Evolutionary conservation across 2,329 filamentous ascomycete genomes (phyloP).

Genomic region (Cladophialophora immunda): DNA sequence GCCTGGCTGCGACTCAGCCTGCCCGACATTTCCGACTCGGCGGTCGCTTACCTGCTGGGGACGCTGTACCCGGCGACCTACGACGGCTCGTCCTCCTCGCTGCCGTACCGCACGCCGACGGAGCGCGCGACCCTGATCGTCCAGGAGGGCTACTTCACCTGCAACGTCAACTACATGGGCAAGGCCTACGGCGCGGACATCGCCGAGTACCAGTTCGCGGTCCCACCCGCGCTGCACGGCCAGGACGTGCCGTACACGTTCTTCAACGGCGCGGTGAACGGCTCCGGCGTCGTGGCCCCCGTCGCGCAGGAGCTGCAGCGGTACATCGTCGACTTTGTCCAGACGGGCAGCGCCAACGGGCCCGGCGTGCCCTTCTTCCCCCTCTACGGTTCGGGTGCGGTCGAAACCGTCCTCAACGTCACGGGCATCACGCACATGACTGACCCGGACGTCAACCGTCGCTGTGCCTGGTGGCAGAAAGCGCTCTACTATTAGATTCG

Average conservation of each 20-base stretch:
- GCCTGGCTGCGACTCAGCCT: slow-evolving; percentile 38
- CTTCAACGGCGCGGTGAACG: slow-evolving; percentile 52
- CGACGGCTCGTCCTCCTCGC: slow-evolving; percentile 55
- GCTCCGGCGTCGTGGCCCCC: slow-evolving; percentile 45
- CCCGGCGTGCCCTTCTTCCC: slow-evolving; percentile 53
- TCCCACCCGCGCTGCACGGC: slow-evolving; percentile 63
- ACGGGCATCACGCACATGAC: slow-evolving; percentile 50
- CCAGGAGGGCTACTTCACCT: slow-evolving; percentile 57
- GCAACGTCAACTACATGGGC: slow-evolving; percentile 64
- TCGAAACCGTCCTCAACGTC: slow-evolving; percentile 55
- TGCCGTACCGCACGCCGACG: slow-evolving; percentile 57
- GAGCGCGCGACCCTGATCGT: slow-evolving; percentile 53
- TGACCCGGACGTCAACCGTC: slow-evolving; percentile 50
- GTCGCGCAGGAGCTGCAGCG: slow-evolving; percentile 49
- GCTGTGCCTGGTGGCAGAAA: slow-evolving; percentile 60
- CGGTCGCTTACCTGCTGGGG: slow-evolving; percentile 55
- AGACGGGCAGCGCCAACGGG: slow-evolving; percentile 47
- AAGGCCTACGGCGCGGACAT: slow-evolving; percentile 60
- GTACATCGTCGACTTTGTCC: slow-evolving; percentile 49
- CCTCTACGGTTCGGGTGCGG: slow-evolving; percentile 56
- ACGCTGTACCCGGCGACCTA: slow-evolving; percentile 63
- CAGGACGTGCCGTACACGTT: slow-evolving; percentile 63
- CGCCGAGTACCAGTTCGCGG: slow-evolving; percentile 62
- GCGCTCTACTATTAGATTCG: slow-evolving; percentile 45
- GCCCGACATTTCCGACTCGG: slow-evolving; percentile 41